Conservation (phyloP, 148 eudicot genomes). For the Pouteria glomerata region DNA sequence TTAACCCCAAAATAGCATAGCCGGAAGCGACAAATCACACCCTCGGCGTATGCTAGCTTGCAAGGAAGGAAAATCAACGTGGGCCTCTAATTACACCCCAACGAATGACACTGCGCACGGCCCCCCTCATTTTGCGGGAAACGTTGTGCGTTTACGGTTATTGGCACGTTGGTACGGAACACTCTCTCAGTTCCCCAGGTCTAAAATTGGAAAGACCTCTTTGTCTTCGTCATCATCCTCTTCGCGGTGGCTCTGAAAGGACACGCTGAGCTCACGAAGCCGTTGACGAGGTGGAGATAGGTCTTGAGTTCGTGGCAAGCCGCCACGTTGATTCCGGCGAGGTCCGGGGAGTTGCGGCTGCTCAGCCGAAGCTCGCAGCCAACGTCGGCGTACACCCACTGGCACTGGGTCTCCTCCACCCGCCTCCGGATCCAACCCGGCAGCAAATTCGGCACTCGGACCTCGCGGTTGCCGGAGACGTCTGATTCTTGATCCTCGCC, state of each 20-base stretch:
- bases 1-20: too few relatives aligned
- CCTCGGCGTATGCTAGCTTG: too few relatives aligned
- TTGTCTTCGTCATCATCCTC: not conserved
- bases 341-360: constrained; percentile 14
- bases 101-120: too few relatives aligned
- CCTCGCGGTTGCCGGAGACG: not conserved
- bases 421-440: not conserved
- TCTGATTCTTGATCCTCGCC: not conserved
- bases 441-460: not conserved
- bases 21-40: too few relatives aligned
- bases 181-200: too few relatives aligned
- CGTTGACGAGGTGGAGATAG: constrained; percentile 18
- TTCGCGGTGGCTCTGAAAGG: constrained; percentile 13
- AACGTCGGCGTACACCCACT: constrained; percentile 23
- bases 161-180: too few relatives aligned
- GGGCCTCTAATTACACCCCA: too few relatives aligned
- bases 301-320: constrained; percentile 19
- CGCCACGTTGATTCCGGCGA: constrained; percentile 5
- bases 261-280: constrained; percentile 15
- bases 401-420: constrained; percentile 12
- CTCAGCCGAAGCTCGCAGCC: constrained; percentile 22
- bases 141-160: too few relatives aligned
- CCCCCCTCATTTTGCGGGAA: too few relatives aligned
- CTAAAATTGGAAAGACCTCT: too few relatives aligned
- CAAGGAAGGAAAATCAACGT: too few relatives aligned